Evolutionary conservation across 345 rosid species (phyloP), one percentile per base, ranked within the genome.

Genomic region (Raphanus sativus): DNA sequence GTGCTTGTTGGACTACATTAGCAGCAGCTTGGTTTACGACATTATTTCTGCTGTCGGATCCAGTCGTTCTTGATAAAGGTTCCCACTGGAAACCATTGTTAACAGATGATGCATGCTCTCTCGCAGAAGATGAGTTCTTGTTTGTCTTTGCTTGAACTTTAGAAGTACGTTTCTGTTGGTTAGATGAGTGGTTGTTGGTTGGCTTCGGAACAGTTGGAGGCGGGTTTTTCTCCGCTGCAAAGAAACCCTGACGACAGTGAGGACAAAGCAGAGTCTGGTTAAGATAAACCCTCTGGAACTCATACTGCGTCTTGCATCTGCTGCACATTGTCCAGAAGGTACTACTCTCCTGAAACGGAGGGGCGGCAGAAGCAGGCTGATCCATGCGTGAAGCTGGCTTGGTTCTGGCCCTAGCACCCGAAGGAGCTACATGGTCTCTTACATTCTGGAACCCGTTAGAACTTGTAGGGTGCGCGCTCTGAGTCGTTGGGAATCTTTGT

Each of bases 311-410:
- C 83, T 73, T 85, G 87, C 99, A 95, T 34, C 71, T 74, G 60
- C 77, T 83, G 78, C 99, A 95, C 40, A 83, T 77, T 55, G 99
- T 95, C 99, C 99, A 92, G 71, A 95, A 92, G 29, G 99, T 95
- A 75, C 45, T 86, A 24, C 62, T 81, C 59, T 84, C 77, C 65
- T 55, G 82, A 74, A 15, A 25, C 7, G 88, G 36, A 74, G 84
- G 11, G 34, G 71, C 71, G 69, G 71, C 70, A 71, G 12, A 79
- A 4, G 75, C 38, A 67, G 84, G 25, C 2, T 83, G 54, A 13
- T 64, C 81, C 10, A 61, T 77, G 67, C 69, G 79, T 56, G 58
- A 71, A 61, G 67, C 72, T 45, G 75, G 75, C 63, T 75, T 69
- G 6, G 73, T 40, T 69, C 32, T 82, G 62, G 81, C 69, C 81